These are phyloP conservation scores for Lactarius sp. DNA, from an alignment of 768 basidiomycete species.

Conservation along the genomic window DNA sequence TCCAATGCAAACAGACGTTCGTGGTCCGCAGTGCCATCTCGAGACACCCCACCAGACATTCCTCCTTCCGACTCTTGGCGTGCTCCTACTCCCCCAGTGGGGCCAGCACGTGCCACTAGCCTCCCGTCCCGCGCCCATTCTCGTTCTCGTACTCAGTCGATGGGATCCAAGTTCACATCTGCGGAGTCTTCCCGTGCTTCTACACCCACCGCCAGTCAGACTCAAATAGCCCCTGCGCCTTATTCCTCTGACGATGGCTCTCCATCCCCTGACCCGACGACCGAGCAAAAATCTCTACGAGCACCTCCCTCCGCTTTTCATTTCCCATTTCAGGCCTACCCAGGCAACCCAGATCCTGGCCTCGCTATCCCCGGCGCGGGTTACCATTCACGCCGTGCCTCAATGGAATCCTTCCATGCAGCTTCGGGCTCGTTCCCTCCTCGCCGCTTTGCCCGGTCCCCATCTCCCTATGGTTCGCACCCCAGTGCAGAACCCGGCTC, in stretches of 20 bases:
- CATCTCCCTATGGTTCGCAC: constrained; percentile 28
- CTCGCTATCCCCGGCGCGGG: constrained; percentile 37
- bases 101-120: constrained; percentile 26
- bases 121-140: constrained; percentile 14
- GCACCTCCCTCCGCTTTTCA: constrained; percentile 41
- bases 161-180: constrained; percentile 5
- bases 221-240: constrained; percentile 8
- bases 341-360: constrained; percentile 62
- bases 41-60: constrained; percentile 23
- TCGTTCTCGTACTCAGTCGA: neutral
- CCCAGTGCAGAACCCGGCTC: constrained; percentile 29
- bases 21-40: constrained; percentile 24
- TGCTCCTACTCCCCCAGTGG: constrained; percentile 27
- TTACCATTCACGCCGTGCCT: constrained; percentile 35
- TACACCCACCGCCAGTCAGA: neutral
- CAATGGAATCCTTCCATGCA: constrained; percentile 36
- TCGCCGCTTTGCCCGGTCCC: constrained; percentile 28
- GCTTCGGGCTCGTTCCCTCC: constrained; percentile 21
- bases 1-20: constrained; percentile 15
- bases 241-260: constrained; percentile 24
- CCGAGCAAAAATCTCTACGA: constrained; percentile 8
- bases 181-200: constrained; percentile 15
- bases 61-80: constrained; percentile 32
- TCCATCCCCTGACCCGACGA: constrained; percentile 19
- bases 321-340: constrained; percentile 56